These are phyloP conservation scores for Hamigera avellanea DNA, from an alignment of 495 filamentous ascomycete genomes.

Conservation along the genomic window DNA sequence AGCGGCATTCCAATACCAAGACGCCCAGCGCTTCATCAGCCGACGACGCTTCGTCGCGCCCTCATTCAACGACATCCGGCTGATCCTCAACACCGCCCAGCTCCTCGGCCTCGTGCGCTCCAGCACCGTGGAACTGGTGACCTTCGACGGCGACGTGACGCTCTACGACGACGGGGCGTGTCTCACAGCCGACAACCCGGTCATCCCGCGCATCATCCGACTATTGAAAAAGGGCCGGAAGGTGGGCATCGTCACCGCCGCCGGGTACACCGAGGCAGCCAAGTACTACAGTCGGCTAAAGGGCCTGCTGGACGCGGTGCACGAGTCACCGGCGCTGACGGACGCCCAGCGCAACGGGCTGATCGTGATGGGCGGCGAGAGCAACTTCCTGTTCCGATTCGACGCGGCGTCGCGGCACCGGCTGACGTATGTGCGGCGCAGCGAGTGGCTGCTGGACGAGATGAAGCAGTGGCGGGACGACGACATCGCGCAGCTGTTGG, in stretches of 20 bases:
- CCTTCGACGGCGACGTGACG: constrained; percentile 96
- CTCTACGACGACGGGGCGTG: constrained; percentile 88
- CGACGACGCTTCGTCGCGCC: constrained; percentile 89
- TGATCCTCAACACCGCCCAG: constrained; percentile 91
- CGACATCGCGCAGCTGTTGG: constrained; percentile 66
- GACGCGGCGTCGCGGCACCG: constrained; percentile 19
- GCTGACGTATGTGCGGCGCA: constrained; percentile 50
- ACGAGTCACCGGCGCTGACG: constrained; percentile 44
- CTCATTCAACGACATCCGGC: constrained; percentile 92
- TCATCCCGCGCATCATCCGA: constrained; percentile 67
- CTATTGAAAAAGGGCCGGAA: constrained; percentile 50
- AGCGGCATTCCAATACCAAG: constrained; percentile 86
- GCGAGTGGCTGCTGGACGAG: constrained; percentile 72
- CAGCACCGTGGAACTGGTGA: constrained; percentile 59
- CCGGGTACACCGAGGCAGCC: constrained; percentile 80
- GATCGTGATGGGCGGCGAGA: constrained; percentile 84
- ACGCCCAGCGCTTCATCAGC: constrained; percentile 73
- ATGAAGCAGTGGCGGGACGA: constrained; percentile 78
- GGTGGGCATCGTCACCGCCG: constrained; percentile 92
- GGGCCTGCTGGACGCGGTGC: constrained; percentile 76
- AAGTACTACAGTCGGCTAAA: constrained; percentile 76
- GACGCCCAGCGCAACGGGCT: constrained; percentile 58
- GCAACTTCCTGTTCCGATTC: constrained; percentile 81
- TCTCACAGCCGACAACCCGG: constrained; percentile 58
- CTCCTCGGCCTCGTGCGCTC: constrained; percentile 66